phyloP scores from a whole-genome alignment of 2,329 filamentous ascomycete species.

The Mollisiaceae sp. region DNA sequence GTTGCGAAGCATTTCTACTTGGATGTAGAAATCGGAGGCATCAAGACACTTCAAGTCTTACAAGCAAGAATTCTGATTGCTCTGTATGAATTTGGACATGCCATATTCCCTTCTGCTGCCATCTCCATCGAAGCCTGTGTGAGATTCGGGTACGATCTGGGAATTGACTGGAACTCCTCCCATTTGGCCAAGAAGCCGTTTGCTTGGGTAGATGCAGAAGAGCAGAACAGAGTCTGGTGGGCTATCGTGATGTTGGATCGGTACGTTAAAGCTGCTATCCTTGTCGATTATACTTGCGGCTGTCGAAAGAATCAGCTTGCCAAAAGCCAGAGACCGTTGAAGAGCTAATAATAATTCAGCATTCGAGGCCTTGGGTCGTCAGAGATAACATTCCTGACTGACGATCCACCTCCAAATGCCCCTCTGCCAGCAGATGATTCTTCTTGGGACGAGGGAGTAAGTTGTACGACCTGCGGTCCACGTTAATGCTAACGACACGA shows the following conservation, averaged over 20 bases:
- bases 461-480: too few relatives aligned
- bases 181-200: slow-evolving; percentile 32
- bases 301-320: neutral
- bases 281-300: neutral
- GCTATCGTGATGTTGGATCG: slow-evolving; percentile 51
- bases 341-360: slow-evolving; percentile 19
- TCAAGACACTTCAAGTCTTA: slow-evolving; percentile 47
- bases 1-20: slow-evolving; percentile 47
- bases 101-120: slow-evolving; percentile 53
- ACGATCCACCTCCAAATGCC: slow-evolving; percentile 20
- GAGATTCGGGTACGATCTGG: slow-evolving; percentile 48
- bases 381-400: slow-evolving; percentile 14
- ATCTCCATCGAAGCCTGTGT: slow-evolving; percentile 49
- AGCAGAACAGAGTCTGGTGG: slow-evolving; percentile 53
- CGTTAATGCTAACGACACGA: slow-evolving; percentile 36
- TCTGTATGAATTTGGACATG: slow-evolving; percentile 52
- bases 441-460: too few relatives aligned
- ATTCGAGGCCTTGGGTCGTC: slow-evolving; percentile 27
- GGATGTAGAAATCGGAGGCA: slow-evolving; percentile 48
- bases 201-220: slow-evolving; percentile 52
- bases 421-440: slow-evolving; percentile 17
- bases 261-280: slow-evolving; percentile 27
- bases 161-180: slow-evolving; percentile 40
- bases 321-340: neutral
- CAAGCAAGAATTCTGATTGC: slow-evolving; percentile 35